phyloP scores from a whole-genome alignment of 108 stramenopile genomes.

The Nannochloropsis granulata region DNA sequence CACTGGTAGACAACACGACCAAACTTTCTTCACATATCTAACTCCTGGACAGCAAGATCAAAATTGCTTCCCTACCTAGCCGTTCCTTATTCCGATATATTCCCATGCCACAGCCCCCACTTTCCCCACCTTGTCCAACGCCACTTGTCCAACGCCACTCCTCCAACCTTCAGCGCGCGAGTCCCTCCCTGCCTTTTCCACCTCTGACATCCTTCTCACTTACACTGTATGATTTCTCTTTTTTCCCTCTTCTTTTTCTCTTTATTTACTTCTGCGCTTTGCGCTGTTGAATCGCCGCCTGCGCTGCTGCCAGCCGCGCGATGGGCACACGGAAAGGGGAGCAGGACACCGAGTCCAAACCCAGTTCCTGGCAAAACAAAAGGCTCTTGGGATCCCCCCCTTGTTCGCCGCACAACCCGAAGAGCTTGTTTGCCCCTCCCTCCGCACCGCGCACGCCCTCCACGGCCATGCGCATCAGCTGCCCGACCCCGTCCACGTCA shows the following conservation, averaged over 20 bases:
- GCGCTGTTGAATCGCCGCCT: slow-evolving; percentile 9
- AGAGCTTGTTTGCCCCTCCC: slow-evolving; percentile 45
- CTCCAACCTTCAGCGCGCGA: too few species aligned
- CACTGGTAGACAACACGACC: too few species aligned
- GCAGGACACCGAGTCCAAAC: slow-evolving; percentile 67
- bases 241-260: background rate
- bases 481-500: slow-evolving; percentile 63
- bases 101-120: too few species aligned
- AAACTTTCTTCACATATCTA: too few species aligned
- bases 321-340: slow-evolving; percentile 71
- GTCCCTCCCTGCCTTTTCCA: too few species aligned
- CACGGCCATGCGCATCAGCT: slow-evolving; percentile 46
- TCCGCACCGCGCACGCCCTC: slow-evolving; percentile 43
- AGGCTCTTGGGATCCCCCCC: slow-evolving; percentile 65
- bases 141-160: too few species aligned
- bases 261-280: background rate
- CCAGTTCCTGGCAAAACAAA: slow-evolving; percentile 50
- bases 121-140: too few species aligned
- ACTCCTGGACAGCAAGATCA: too few species aligned
- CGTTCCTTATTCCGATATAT: too few species aligned
- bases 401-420: slow-evolving; percentile 70
- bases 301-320: slow-evolving; percentile 58
- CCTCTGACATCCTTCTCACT: too few species aligned
- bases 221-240: background rate
- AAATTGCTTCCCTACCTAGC: too few species aligned